Evolutionary conservation across 2,329 filamentous ascomycete species (phyloP).

Genomic region (Hypoxylon sp.): DNA sequence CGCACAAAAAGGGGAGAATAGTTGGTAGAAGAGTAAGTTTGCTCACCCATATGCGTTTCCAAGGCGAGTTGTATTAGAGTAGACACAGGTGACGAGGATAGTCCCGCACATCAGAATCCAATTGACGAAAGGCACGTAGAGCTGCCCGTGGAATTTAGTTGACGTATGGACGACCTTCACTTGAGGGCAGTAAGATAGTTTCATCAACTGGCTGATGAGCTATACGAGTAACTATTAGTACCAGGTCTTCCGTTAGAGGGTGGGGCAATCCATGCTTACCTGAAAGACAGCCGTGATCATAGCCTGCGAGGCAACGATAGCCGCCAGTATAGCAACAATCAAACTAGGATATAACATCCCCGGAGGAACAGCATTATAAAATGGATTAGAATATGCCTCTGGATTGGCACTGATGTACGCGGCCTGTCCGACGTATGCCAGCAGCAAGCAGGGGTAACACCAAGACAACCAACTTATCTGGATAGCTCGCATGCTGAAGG

Average conservation of each 20-base stretch:
- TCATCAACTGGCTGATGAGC: conserved; percentile 69
- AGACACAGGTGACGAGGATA: conserved; percentile 80
- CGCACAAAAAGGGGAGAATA: not conserved
- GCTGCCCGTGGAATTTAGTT: conserved; percentile 77
- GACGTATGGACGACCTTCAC: conserved; percentile 81
- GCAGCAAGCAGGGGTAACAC: conserved; percentile 75
- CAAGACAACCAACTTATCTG: conserved; percentile 80
- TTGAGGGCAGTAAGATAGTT: conserved; percentile 78
- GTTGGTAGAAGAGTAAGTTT: not conserved
- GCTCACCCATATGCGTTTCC: conserved; percentile 78
- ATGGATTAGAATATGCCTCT: conserved; percentile 78
- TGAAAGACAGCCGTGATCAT: conserved; percentile 84
- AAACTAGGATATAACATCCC: conserved; percentile 78
- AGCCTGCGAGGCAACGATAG: conserved; percentile 83
- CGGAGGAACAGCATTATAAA: conserved; percentile 78
- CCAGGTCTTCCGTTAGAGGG: not conserved
- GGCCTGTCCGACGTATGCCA: conserved; percentile 81
- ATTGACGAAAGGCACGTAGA: conserved; percentile 82
- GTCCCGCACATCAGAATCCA: conserved; percentile 84
- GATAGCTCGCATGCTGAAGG: conserved; percentile 78
- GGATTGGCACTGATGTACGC: conserved; percentile 74
- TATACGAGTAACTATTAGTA: conserved; percentile 33
- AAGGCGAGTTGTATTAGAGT: conserved; percentile 74
- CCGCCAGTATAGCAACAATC: conserved; percentile 77
- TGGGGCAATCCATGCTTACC: conserved; percentile 53